These are phyloP conservation scores for Stephania cephalantha DNA, from an alignment of 164 flowering plant genomes.

Conservation along the genomic window DNA sequence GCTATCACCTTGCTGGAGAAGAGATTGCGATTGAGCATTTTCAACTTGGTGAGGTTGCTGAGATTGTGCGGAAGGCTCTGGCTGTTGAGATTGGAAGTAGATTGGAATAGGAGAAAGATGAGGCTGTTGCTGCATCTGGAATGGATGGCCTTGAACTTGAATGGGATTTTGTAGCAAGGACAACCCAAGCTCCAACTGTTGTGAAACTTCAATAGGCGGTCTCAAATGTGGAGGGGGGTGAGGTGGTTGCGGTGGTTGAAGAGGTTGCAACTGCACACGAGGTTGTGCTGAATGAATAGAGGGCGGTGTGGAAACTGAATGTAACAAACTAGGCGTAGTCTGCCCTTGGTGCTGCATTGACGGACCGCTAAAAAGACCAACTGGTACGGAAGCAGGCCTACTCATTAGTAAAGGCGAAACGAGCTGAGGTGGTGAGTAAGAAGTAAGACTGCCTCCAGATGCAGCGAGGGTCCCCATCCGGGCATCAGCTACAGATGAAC, in stretches of 20 bases:
- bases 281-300: constrained; percentile 48
- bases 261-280: constrained; percentile 60
- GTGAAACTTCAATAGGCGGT: constrained; percentile 53
- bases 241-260: constrained; percentile 80
- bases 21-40: constrained; percentile 32
- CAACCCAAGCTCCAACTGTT: constrained; percentile 51
- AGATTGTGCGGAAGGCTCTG: constrained; percentile 34
- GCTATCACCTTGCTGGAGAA: constrained; percentile 38
- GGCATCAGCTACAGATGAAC: constrained; percentile 28
- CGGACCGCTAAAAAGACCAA: constrained; percentile 33
- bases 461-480: constrained; percentile 31
- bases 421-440: constrained; percentile 45
- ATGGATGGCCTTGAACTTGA: constrained; percentile 49
- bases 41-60: constrained; percentile 48
- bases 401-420: constrained; percentile 36
- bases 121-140: constrained; percentile 63
- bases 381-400: constrained; percentile 55
- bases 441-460: constrained; percentile 34
- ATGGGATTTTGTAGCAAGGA: constrained; percentile 47
- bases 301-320: constrained; percentile 36
- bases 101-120: constrained; percentile 48
- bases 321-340: constrained; percentile 35
- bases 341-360: constrained; percentile 46
- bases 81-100: constrained; percentile 58
- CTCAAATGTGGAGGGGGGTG: constrained; percentile 71